phyloP scores from a whole-genome alignment of 1,284 basidiomycete genomes.

The Ceratobasidium sp. region DNA sequence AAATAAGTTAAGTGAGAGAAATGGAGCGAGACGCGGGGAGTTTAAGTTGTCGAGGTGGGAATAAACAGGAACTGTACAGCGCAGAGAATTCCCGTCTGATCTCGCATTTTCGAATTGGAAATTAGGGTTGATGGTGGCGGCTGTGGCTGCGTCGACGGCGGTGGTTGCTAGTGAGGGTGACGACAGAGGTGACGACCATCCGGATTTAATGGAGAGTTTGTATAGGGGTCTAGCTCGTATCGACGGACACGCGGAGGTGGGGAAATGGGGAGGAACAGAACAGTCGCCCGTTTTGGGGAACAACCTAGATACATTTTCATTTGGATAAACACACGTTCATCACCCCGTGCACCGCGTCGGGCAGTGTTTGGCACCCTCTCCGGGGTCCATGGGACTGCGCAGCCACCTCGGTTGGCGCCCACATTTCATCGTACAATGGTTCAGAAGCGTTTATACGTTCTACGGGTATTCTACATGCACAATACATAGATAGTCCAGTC shows the following conservation, averaged over 20 bases:
- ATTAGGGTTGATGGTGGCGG: too few relatives aligned
- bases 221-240: too few relatives aligned
- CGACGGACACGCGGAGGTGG: too few relatives aligned
- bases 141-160: too few relatives aligned
- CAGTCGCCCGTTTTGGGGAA: too few relatives aligned
- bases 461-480: conserved; percentile 1
- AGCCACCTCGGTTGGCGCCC: background rate
- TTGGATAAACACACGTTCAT: too few relatives aligned
- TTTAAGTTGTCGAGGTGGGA: conserved; percentile 8
- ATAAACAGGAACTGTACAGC: conserved; percentile 8
- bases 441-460: background rate
- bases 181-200: too few relatives aligned
- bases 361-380: background rate
- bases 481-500: background rate
- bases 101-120: conserved; percentile 33
- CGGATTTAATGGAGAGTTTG: too few relatives aligned
- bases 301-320: too few relatives aligned
- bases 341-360: conserved; percentile 1
- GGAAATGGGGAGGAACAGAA: too few relatives aligned
- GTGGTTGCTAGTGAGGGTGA: too few relatives aligned
- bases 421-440: background rate
- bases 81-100: conserved; percentile 13
- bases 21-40: background rate
- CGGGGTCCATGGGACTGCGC: background rate
- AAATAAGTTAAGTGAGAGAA: background rate